These are phyloP conservation scores for Amanita subjunquillea DNA, from an alignment of 768 basidiomycete species.

Conservation along the genomic window DNA sequence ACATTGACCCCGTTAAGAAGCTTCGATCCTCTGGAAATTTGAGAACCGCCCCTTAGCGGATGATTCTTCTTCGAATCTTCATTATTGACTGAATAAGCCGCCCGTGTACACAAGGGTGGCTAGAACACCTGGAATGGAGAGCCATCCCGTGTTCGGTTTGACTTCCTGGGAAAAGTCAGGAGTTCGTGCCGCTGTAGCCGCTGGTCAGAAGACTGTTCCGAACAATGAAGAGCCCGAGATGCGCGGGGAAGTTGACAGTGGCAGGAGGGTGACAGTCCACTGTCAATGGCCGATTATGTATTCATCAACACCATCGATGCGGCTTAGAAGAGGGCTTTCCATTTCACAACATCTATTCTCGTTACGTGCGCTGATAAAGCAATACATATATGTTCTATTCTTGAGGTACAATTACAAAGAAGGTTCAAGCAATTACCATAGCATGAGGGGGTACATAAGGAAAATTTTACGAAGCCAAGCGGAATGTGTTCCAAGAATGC, in stretches of 20 bases:
- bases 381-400: not conserved
- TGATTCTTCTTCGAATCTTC: constrained; percentile 1
- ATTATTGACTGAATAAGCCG: not conserved
- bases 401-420: constrained; percentile 1
- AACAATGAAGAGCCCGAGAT: constrained; percentile 8
- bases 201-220: constrained; percentile 6
- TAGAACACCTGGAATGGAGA: not conserved
- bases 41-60: constrained; percentile 1
- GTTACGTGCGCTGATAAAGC: not conserved
- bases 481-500: constrained; percentile 6
- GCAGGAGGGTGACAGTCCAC: not conserved
- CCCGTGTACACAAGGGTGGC: not conserved
- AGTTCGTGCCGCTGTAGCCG: constrained; percentile 6
- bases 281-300: not conserved
- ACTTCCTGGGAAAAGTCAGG: constrained; percentile 4
- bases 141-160: not conserved
- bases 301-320: not conserved
- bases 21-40: constrained; percentile 3
- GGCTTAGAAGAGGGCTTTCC: not conserved
- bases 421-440: not conserved
- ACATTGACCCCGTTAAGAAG: not conserved
- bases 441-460: not conserved
- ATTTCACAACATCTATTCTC: not conserved
- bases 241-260: not conserved
- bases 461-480: constrained; percentile 4